phyloP scores from a whole-genome alignment of 139 green algal genomes.

The Edaphochlamys debaryana region DNA sequence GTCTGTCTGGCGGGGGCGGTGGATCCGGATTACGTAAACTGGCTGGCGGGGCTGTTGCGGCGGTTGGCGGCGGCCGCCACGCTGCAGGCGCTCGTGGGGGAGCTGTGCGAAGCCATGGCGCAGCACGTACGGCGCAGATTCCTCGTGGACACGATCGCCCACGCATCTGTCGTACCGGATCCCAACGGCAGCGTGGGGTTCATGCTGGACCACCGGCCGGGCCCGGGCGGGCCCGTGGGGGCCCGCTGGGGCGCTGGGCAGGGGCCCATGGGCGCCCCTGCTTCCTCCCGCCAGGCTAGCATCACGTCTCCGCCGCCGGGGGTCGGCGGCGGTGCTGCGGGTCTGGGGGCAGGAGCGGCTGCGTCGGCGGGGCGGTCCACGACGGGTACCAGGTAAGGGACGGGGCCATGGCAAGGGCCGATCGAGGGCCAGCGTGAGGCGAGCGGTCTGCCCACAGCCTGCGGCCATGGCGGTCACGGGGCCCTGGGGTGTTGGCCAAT shows the following conservation, averaged over 20 bases:
- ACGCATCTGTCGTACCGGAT: conserved; percentile 24
- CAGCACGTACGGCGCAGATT: conserved; percentile 33
- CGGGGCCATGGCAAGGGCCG: too few relatives aligned
- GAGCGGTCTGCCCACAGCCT: too few relatives aligned
- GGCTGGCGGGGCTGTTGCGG: conserved; percentile 5
- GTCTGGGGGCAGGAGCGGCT: too few relatives aligned
- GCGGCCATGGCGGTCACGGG: too few relatives aligned
- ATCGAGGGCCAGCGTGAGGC: too few relatives aligned
- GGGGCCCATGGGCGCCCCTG: background rate
- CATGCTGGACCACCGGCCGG: conserved; percentile 31
- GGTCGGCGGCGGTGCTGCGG: background rate
- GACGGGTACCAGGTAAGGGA: too few relatives aligned
- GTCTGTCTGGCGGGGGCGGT: conserved; percentile 22
- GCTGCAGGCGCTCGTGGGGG: conserved; percentile 26
- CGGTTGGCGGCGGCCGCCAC: conserved; percentile 26
- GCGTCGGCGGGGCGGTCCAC: too few relatives aligned
- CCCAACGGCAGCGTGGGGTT: background rate
- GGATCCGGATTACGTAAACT: conserved; percentile 15
- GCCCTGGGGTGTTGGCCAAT: too few relatives aligned
- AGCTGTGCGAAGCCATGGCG: conserved; percentile 23
- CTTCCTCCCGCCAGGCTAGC: conserved; percentile 2
- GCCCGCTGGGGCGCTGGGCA: too few relatives aligned
- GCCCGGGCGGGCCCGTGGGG: background rate
- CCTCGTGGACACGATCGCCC: conserved; percentile 19
- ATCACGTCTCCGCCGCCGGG: background rate